Evolutionary conservation across 2,329 filamentous ascomycete species (phyloP).

Genomic region (Fusarium proliferatum): DNA sequence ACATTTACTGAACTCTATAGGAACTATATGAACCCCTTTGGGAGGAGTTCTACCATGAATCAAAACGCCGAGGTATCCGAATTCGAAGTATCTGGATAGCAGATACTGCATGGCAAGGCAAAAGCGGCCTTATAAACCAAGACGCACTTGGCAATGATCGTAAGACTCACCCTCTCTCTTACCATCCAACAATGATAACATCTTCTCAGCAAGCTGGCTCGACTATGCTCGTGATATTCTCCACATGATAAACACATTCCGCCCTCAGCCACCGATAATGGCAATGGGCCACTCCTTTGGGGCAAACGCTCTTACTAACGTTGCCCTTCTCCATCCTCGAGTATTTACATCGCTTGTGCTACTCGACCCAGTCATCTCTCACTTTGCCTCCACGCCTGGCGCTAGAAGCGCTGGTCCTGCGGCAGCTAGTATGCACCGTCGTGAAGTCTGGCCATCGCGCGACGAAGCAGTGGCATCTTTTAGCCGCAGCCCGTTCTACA

Average conservation of each 20-base stretch:
- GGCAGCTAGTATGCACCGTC: conserved; percentile 74
- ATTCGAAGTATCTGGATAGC: conserved; percentile 91
- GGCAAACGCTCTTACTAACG: conserved; percentile 75
- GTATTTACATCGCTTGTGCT: conserved; percentile 80
- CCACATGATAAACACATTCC: conserved; percentile 86
- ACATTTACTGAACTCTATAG: conserved; percentile 53
- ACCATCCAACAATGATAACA: neutral
- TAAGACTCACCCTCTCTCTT: conserved; percentile 54
- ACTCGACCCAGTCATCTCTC: conserved; percentile 84
- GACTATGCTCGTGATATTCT: conserved; percentile 88
- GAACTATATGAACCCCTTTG: conserved; percentile 94
- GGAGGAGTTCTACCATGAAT: conserved; percentile 77
- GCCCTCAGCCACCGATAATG: conserved; percentile 81
- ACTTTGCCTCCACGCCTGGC: conserved; percentile 53
- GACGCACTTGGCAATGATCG: conserved; percentile 83
- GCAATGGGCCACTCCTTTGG: conserved; percentile 93
- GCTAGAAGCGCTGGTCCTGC: conserved; percentile 56
- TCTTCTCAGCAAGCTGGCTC: conserved; percentile 69
- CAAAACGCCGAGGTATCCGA: conserved; percentile 69
- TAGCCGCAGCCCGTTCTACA: conserved; percentile 75
- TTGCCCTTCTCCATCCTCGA: conserved; percentile 82
- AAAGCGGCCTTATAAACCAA: conserved; percentile 83
- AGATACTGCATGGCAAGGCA: conserved; percentile 87
- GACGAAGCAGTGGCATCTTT: conserved; percentile 75
- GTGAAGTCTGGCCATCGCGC: conserved; percentile 85